Base-by-base conservation (phyloP, 805 yeast species). In the Myxozyma vanderwaltii region DNA sequence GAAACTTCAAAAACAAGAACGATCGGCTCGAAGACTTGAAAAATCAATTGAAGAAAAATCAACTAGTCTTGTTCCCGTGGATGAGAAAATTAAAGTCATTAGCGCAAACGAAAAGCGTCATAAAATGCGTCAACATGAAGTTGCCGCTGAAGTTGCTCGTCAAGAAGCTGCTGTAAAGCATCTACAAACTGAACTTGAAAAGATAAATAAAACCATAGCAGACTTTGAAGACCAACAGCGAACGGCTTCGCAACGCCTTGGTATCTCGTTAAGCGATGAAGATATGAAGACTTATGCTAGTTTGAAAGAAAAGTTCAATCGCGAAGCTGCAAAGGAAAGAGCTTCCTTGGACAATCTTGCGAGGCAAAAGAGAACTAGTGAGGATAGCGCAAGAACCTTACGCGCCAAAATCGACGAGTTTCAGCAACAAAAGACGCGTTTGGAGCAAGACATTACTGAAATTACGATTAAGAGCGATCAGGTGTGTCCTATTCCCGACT, bases 51-150 rank as follows among this genome's bases (percentile, higher is more conserved):
- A 82, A 41, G 70, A 72, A 5, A 60, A 76, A 38, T 73, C 76
- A 27, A 79, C 79, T 52, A 71, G 82, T 29, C 79, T 88, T 51
- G 77, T 87, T 29, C 95, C 96, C 0, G 69, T 86, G 3, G 79
- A 78, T 33, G 81, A 89, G 6, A 84, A 83, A 61, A 79, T 80
- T 55, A 76, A 76, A 10, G 76, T 86, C 8, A 66, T 81, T 0
- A 65, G 69, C 10, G 77, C 77, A 50, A 85, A 84, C 62, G 73
- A 84, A 1, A 67, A 68, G 5, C 40, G 57, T n/a, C 62, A 61
- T 26, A 19, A 46, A 78, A 38, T 75, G 78, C 47, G 78, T 77
- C 50, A 75, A 75, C 38, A 82, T 85, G 82, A 83, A 45, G 70
- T 89, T 21, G 60, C 72, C 1, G 69, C 68, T 2, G 96, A 89